phyloP scores from a whole-genome alignment of 2,329 filamentous ascomycete species.

The Proliferodiscus dingleyae region DNA sequence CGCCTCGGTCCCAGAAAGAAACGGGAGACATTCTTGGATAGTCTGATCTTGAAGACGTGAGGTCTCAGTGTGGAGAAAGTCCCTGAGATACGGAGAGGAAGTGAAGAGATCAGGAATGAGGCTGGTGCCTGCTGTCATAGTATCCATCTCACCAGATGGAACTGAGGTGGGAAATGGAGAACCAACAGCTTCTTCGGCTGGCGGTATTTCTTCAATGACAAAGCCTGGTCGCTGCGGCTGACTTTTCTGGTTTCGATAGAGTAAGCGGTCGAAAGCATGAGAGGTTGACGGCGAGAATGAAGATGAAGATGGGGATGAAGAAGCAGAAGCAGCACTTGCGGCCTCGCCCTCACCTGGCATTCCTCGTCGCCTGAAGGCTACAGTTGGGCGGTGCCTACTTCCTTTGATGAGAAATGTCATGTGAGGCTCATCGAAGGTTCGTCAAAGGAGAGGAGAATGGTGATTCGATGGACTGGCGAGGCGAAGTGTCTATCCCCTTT shows the following conservation, averaged over 20 bases:
- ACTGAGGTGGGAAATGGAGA: background rate
- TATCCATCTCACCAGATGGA: constrained; percentile 14
- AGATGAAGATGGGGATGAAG: constrained; percentile 6
- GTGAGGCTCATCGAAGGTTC: constrained; percentile 14
- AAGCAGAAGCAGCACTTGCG: background rate
- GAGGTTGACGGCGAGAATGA: constrained; percentile 13
- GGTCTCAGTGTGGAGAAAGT: constrained; percentile 62
- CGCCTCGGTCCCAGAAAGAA: constrained; percentile 50
- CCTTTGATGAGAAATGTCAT: constrained; percentile 31
- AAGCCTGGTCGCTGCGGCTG: constrained; percentile 13
- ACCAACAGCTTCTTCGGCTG: constrained; percentile 12
- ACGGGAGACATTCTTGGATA: constrained; percentile 62
- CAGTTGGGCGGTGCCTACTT: constrained; percentile 25
- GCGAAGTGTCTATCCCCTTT: background rate
- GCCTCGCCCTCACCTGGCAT: constrained; percentile 8
- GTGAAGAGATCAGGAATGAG: constrained; percentile 54
- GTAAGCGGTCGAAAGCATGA: constrained; percentile 9
- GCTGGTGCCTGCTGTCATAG: constrained; percentile 15
- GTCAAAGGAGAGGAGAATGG: too few relatives aligned
- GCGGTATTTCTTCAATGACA: constrained; percentile 15
- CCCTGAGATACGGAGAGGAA: constrained; percentile 55
- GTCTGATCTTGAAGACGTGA: constrained; percentile 66
- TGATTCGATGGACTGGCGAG: constrained; percentile 14
- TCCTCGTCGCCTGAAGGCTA: constrained; percentile 27
- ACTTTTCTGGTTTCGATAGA: constrained; percentile 8